Percentiles rank a stretch among this genome's conserved stretches.
phyloP scores from a whole-genome alignment of 495 filamentous ascomycete species.

The Penicillium paxilli region DNA sequence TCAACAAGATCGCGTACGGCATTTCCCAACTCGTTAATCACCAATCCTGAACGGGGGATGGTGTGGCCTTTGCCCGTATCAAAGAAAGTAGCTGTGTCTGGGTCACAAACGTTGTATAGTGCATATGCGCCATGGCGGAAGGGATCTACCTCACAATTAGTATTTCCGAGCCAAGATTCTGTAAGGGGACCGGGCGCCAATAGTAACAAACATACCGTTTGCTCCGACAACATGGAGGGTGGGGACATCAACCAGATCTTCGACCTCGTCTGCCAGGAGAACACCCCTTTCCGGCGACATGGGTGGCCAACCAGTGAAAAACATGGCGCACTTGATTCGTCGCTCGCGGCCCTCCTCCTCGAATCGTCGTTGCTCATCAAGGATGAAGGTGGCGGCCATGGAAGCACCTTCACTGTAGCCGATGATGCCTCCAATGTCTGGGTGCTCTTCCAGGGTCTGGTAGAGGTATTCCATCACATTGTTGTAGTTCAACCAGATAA shows the following conservation, averaged over 20 bases:
- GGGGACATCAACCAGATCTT: conserved; percentile 47
- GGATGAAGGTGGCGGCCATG: conserved; percentile 52
- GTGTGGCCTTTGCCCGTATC: conserved; percentile 59
- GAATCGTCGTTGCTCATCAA: conserved; percentile 44
- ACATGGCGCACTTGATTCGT: conserved; percentile 55
- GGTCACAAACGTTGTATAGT: conserved; percentile 57
- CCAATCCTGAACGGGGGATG: conserved; percentile 49
- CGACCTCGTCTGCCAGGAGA: conserved; percentile 49
- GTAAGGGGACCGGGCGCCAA: background rate
- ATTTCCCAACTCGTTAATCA: conserved; percentile 26
- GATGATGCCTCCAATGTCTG: conserved; percentile 47
- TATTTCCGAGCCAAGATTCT: background rate
- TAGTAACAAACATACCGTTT: conserved; percentile 24
- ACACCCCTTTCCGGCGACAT: conserved; percentile 44
- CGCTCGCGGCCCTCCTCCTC: conserved; percentile 36
- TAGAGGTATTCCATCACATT: conserved; percentile 30
- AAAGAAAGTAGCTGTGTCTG: conserved; percentile 48
- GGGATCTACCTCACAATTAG: conserved; percentile 37
- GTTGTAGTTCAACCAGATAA: conserved; percentile 20
- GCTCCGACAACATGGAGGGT: conserved; percentile 59
- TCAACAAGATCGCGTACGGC: conserved; percentile 24
- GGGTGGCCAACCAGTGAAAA: conserved; percentile 57
- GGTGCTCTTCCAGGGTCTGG: conserved; percentile 22
- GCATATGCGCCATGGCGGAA: conserved; percentile 53
- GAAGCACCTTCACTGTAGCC: conserved; percentile 64